phyloP scores from a whole-genome alignment of 768 basidiomycete genomes.

The Suillus variegatus region DNA sequence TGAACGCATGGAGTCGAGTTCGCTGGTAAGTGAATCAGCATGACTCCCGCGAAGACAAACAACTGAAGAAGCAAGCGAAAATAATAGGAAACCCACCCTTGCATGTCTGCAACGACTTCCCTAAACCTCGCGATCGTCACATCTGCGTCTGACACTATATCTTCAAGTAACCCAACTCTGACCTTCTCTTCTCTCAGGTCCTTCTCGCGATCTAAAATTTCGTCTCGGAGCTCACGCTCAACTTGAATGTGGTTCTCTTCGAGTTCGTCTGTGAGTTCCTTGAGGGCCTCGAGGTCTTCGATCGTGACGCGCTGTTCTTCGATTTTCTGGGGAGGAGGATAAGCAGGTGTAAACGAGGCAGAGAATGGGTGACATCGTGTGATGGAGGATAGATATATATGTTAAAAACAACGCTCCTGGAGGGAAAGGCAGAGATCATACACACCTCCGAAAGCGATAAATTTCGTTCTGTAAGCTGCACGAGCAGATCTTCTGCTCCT shows the following conservation, averaged over 20 bases:
- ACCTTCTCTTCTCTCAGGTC: slow-evolving; percentile 5
- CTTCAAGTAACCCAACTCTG: slow-evolving; percentile 51
- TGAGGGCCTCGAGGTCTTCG: slow-evolving; percentile 93
- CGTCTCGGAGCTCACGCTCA: slow-evolving; percentile 87
- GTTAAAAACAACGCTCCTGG: too few relatives aligned
- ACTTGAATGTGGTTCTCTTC: slow-evolving; percentile 96
- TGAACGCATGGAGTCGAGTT: slow-evolving; percentile 79
- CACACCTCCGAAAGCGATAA: slow-evolving; percentile 85
- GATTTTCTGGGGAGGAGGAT: slow-evolving; percentile 65
- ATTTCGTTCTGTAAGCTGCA: slow-evolving; percentile 93
- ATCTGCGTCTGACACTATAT: slow-evolving; percentile 83
- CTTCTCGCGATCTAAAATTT: slow-evolving; percentile 43
- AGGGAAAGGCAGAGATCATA: not conserved
- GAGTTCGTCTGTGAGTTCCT: slow-evolving; percentile 95
- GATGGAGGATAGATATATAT: not conserved
- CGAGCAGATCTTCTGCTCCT: slow-evolving; percentile 95
- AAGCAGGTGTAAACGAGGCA: not conserved
- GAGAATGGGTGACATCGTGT: not conserved
- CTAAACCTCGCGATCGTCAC: slow-evolving; percentile 89
- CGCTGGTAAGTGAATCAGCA: slow-evolving; percentile 46
- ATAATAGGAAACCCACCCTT: slow-evolving; percentile 51
- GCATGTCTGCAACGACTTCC: slow-evolving; percentile 83
- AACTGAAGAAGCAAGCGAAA: slow-evolving; percentile 14
- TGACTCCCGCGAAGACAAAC: not conserved
- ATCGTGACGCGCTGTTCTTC: slow-evolving; percentile 97